phyloP scores from a whole-genome alignment of 768 basidiomycete genomes.

The Pleurotus cornucopiae region DNA sequence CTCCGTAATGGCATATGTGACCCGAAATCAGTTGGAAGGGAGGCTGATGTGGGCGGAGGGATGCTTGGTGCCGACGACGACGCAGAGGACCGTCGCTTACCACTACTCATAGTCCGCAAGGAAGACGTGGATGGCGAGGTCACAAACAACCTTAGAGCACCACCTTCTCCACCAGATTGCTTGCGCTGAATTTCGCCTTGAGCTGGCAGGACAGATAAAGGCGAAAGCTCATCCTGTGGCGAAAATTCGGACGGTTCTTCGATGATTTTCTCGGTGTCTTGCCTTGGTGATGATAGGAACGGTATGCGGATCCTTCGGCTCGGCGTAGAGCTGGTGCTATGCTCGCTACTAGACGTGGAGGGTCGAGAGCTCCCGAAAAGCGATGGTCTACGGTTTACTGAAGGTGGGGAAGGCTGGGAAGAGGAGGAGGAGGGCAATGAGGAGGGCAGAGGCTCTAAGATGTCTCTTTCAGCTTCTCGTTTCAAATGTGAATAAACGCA shows the following conservation, averaged over 20 bases:
- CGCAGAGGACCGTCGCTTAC: not conserved
- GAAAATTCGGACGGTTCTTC: conserved; percentile 7
- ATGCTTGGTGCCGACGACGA: not conserved
- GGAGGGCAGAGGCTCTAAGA: not conserved
- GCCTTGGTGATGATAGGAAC: not conserved
- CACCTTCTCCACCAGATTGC: not conserved
- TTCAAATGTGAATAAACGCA: not conserved
- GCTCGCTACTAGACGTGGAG: conserved; percentile 11
- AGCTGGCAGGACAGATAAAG: conserved; percentile 12
- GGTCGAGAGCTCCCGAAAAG: conserved; percentile 11
- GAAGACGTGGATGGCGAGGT: not conserved
- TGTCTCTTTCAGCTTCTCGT: not conserved
- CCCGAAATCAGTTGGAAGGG: conserved; percentile 2
- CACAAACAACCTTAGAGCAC: not conserved
- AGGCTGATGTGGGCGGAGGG: not conserved
- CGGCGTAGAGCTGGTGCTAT: conserved; percentile 8
- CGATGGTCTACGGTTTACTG: conserved; percentile 8
- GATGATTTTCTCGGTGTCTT: not conserved
- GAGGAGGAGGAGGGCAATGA: not conserved
- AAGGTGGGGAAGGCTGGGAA: not conserved
- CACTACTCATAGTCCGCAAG: not conserved
- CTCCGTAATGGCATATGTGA: not conserved
- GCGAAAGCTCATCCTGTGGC: not conserved
- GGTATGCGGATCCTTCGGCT: not conserved
- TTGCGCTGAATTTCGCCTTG: not conserved